Evolutionary conservation across 1,284 basidiomycete genomes (phyloP).

Genomic region (Blastosporella zonata): DNA sequence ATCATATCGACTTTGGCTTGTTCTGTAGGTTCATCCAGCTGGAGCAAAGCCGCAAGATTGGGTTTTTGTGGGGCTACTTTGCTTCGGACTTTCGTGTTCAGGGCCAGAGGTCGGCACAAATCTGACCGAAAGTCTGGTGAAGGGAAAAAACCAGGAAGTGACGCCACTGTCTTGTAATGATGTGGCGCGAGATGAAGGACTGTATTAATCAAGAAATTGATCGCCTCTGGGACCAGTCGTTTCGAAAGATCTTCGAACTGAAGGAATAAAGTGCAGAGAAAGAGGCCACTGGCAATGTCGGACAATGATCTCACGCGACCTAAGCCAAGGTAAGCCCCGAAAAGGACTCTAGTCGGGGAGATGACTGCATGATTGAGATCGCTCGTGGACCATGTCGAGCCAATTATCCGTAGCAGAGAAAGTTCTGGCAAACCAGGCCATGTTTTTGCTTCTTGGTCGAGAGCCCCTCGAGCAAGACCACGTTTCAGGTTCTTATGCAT

Average conservation of each 20-base stretch:
- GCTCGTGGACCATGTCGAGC: constrained; percentile 89
- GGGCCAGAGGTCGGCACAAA: constrained; percentile 36
- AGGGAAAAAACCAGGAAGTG: constrained; percentile 65
- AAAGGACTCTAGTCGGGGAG: constrained; percentile 83
- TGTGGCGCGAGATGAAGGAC: constrained; percentile 75
- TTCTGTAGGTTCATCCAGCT: constrained; percentile 37
- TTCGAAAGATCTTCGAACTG: constrained; percentile 87
- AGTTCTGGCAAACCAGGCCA: constrained; percentile 90
- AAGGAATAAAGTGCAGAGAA: constrained; percentile 81
- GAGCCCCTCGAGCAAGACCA: constrained; percentile 76
- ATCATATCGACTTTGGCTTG: constrained; percentile 71
- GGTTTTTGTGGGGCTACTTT: constrained; percentile 40
- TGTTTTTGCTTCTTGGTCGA: constrained; percentile 67
- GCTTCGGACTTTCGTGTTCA: constrained; percentile 42
- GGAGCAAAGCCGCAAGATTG: constrained; percentile 44
- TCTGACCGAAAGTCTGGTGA: constrained; percentile 68
- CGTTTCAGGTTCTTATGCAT: constrained; percentile 95
- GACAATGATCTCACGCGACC: constrained; percentile 71
- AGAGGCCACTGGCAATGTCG: constrained; percentile 86
- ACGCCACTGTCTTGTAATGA: constrained; percentile 41
- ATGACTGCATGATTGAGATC: constrained; percentile 91
- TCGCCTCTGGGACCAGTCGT: constrained; percentile 85
- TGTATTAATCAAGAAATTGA: constrained; percentile 78
- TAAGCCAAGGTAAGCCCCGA: constrained; percentile 90
- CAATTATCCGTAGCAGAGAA: constrained; percentile 77